phyloP scores from a whole-genome alignment of 2,329 filamentous ascomycete species.

The Aspergillus fijiensis region DNA sequence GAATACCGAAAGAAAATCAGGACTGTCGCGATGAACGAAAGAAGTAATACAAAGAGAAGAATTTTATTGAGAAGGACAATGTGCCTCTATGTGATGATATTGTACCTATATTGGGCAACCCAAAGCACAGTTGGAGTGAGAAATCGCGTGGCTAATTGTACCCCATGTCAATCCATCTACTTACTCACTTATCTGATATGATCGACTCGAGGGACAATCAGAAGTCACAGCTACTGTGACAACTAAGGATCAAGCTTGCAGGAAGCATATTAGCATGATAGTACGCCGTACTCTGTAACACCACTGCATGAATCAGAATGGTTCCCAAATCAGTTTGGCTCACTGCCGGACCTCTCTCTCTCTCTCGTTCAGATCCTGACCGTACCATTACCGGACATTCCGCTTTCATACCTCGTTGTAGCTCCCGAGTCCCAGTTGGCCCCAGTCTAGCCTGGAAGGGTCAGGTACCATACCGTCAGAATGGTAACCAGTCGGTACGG shows the following conservation, averaged over 20 bases:
- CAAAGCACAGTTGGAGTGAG: too few relatives aligned
- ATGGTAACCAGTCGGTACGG: not conserved
- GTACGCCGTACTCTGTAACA: too few relatives aligned
- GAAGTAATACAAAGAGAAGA: too few relatives aligned
- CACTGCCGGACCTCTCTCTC: too few relatives aligned
- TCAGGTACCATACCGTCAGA: not conserved
- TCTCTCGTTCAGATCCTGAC: not conserved
- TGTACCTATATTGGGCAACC: too few relatives aligned
- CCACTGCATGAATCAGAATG: not conserved
- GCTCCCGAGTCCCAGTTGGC: not conserved
- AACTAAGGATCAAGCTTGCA: not conserved
- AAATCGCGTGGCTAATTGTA: not conserved
- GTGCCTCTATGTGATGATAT: too few relatives aligned
- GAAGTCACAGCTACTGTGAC: not conserved
- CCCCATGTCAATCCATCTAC: slow-evolving; percentile 1
- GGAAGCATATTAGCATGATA: not conserved
- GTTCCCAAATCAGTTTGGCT: not conserved
- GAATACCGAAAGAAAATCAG: too few relatives aligned
- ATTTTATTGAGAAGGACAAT: too few relatives aligned
- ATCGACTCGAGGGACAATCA: not conserved
- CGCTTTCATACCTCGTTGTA: not conserved
- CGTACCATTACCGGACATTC: not conserved
- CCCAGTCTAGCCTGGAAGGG: not conserved
- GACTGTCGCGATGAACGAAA: too few relatives aligned
- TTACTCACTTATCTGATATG: not conserved